phyloP scores from a whole-genome alignment of 345 rosid species.

The Salix udensis region DNA sequence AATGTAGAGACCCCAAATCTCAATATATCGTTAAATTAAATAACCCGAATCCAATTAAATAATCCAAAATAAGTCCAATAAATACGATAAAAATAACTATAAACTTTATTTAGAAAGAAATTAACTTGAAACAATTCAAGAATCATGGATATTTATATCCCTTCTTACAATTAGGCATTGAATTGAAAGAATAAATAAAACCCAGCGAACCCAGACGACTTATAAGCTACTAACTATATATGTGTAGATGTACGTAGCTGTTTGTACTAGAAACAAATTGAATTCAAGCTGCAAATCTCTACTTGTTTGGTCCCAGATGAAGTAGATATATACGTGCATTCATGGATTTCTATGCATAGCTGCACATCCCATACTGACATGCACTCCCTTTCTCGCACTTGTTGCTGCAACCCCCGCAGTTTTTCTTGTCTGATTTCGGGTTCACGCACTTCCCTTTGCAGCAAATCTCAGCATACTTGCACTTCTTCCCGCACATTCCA shows the following conservation, averaged over 20 bases:
- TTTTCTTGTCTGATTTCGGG: constrained; percentile 40
- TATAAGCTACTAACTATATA: background rate
- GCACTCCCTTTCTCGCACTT: constrained; percentile 47
- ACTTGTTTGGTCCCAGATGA: background rate
- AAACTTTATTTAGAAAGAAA: background rate
- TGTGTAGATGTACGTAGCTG: background rate
- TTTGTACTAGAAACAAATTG: too few relatives aligned
- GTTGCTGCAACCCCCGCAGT: constrained; percentile 60
- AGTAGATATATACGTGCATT: background rate
- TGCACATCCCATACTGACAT: constrained; percentile 58
- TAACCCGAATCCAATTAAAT: background rate
- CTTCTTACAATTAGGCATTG: background rate
- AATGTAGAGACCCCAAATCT: too few relatives aligned
- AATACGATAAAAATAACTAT: background rate
- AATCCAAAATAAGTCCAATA: too few relatives aligned
- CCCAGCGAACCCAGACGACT: background rate
- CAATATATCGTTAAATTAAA: background rate
- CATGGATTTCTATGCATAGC: constrained; percentile 37
- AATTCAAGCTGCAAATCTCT: background rate
- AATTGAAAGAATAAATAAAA: background rate
- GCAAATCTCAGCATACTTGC: constrained; percentile 48
- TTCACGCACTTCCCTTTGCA: constrained; percentile 64
- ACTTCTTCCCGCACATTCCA: constrained; percentile 53
- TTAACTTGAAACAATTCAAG: background rate
- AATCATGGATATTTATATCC: background rate